Conservation (phyloP, 169 alveolate genomes). For the Eimeria acervulina region DNA sequence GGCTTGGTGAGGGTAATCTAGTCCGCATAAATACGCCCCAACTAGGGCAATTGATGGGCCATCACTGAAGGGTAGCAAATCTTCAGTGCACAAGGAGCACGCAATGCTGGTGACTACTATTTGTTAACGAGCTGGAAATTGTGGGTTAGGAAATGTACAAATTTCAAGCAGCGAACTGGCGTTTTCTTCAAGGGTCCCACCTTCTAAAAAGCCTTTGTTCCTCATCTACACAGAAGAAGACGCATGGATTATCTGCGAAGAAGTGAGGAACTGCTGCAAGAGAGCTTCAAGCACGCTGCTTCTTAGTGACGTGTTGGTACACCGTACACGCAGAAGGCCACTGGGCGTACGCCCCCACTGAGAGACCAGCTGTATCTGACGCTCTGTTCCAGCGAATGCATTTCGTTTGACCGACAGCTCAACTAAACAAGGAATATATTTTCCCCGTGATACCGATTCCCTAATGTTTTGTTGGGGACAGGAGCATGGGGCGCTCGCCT, state of each 20-base stretch:
- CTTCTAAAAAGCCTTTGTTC: background rate
- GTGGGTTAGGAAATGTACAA: background rate
- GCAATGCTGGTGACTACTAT: background rate
- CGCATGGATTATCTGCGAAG: slow-evolving; percentile 33
- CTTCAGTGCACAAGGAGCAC: background rate
- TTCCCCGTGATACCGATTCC: background rate
- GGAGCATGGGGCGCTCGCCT: background rate
- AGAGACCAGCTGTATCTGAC: slow-evolving; percentile 24
- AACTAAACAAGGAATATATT: slow-evolving; percentile 12
- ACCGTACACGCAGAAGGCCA: slow-evolving; percentile 63
- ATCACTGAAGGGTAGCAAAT: background rate
- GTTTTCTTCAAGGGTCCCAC: no score
- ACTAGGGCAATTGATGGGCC: background rate
- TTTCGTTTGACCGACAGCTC: slow-evolving; percentile 60
- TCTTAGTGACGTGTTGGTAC: slow-evolving; percentile 16
- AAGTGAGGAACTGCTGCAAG: slow-evolving; percentile 46
- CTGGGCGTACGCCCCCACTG: slow-evolving; percentile 48
- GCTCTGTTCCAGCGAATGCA: slow-evolving; percentile 24
- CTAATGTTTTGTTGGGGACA: background rate
- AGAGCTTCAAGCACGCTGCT: slow-evolving; percentile 56
- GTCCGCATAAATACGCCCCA: background rate
- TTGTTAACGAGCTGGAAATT: background rate
- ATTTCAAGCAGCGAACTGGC: background rate
- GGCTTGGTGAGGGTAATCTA: background rate
- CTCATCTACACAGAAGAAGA: background rate